phyloP scores from a whole-genome alignment of 768 basidiomycete species.

The Pisolithus marmoratus region DNA sequence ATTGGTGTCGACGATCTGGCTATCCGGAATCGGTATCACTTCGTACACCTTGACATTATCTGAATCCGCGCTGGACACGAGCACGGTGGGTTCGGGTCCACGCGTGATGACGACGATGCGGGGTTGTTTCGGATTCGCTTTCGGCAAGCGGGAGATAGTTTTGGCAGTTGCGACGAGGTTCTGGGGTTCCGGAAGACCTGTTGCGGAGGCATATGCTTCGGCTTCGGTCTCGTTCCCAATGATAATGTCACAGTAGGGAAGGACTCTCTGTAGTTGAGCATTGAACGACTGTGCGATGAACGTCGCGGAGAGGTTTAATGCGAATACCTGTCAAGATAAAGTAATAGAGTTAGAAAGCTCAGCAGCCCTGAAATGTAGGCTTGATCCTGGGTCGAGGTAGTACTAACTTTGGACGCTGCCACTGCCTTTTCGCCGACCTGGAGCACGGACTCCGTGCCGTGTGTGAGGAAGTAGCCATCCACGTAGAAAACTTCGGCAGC shows the following conservation, averaged over 20 bases:
- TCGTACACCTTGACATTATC: slow-evolving; percentile 50
- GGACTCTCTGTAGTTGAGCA: slow-evolving; percentile 69
- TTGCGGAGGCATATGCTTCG: slow-evolving; percentile 72
- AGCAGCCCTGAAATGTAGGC: neutral
- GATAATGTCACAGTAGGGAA: slow-evolving; percentile 83
- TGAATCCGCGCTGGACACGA: slow-evolving; percentile 57
- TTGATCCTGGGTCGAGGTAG: neutral
- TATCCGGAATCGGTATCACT: slow-evolving; percentile 52
- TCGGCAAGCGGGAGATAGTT: slow-evolving; percentile 68
- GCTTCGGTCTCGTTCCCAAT: slow-evolving; percentile 98
- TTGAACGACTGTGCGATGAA: slow-evolving; percentile 96
- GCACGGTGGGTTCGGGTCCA: slow-evolving; percentile 71
- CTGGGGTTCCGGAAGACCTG: slow-evolving; percentile 59
- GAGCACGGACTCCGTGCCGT: slow-evolving; percentile 69
- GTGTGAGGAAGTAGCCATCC: slow-evolving; percentile 96
- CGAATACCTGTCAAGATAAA: slow-evolving; percentile 56
- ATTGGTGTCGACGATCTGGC: slow-evolving; percentile 90
- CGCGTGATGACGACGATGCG: slow-evolving; percentile 93
- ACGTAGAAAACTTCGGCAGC: slow-evolving; percentile 87
- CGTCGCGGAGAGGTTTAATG: slow-evolving; percentile 91
- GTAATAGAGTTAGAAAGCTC: neutral
- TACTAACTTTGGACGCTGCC: slow-evolving; percentile 60
- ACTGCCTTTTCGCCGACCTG: slow-evolving; percentile 76
- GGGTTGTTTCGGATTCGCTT: slow-evolving; percentile 68
- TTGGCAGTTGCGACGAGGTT: slow-evolving; percentile 68